Evolutionary conservation across 306 rosid genomes (phyloP).

Genomic region (Dalbergia cochinchinensis): DNA sequence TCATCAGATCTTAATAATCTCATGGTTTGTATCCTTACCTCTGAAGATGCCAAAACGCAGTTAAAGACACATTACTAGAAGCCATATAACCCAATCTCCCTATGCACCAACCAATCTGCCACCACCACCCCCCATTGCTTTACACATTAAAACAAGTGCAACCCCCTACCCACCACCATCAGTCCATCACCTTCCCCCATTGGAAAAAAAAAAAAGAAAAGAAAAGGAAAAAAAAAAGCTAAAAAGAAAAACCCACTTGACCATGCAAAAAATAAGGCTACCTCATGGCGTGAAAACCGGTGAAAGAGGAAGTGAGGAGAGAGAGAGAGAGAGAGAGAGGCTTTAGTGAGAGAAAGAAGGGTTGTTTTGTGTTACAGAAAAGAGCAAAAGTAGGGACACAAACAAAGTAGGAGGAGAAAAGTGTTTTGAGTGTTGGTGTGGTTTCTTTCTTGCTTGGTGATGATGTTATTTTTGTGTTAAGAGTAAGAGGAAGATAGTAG

Average conservation of each 20-base stretch:
- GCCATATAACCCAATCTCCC: too few species aligned
- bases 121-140: slow-evolving; percentile 33
- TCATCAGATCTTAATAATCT: slow-evolving; percentile 60
- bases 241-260: slow-evolving; percentile 22
- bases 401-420: not conserved
- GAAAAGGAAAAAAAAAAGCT: slow-evolving; percentile 13
- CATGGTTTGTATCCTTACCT: slow-evolving; percentile 10
- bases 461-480: too few species aligned
- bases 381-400: not conserved
- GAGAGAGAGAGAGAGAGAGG: too few species aligned
- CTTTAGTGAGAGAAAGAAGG: not conserved
- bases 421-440: not conserved
- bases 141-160: slow-evolving; percentile 37
- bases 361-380: not conserved
- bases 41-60: slow-evolving; percentile 39
- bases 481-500: too few species aligned
- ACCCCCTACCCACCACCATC: slow-evolving; percentile 4
- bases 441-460: not conserved
- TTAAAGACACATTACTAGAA: slow-evolving; percentile 44
- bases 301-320: slow-evolving; percentile 27
- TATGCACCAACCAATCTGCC: slow-evolving; percentile 25
- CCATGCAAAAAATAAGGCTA: slow-evolving; percentile 38
- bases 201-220: slow-evolving; percentile 36
- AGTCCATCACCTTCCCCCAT: slow-evolving; percentile 35
- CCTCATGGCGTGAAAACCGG: slow-evolving; percentile 50